A percentile compares a stretch with the other conserved stretches of the same genome.
These are phyloP conservation scores for Eutrema heterophyllum DNA, from an alignment of 345 rosid genomes.

Conservation along the genomic window DNA sequence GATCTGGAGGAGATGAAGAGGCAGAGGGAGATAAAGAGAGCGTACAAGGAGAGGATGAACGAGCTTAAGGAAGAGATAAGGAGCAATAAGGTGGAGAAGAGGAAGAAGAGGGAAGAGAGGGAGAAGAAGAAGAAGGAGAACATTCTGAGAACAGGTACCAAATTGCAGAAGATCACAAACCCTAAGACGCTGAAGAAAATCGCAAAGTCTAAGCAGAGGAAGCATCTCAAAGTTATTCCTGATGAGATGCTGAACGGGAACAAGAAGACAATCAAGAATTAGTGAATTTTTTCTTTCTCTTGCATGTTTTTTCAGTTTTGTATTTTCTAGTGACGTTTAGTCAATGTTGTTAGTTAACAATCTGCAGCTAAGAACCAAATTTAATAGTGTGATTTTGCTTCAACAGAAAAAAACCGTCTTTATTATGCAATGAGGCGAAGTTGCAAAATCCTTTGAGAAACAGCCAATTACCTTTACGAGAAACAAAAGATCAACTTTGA, in stretches of 20 bases:
- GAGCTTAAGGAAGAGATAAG: slow-evolving; percentile 87
- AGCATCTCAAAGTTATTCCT: slow-evolving; percentile 68
- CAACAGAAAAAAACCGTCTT: neutral
- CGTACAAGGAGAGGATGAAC: slow-evolving; percentile 63
- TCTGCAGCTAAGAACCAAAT: slow-evolving; percentile 1
- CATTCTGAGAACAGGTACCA: slow-evolving; percentile 68
- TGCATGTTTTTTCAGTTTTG: neutral
- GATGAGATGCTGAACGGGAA: slow-evolving; percentile 42
- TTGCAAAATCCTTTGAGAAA: neutral
- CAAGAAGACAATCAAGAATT: neutral
- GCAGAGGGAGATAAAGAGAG: slow-evolving; percentile 73
- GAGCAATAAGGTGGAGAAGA: slow-evolving; percentile 73
- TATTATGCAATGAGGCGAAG: neutral
- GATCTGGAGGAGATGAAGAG: slow-evolving; percentile 56
- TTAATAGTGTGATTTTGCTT: slow-evolving; percentile 21
- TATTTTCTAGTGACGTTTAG: neutral
- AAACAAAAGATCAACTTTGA: neutral
- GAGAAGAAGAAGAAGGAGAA: slow-evolving; percentile 92
- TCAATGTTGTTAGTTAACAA: neutral
- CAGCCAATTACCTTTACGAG: neutral
- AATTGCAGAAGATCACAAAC: slow-evolving; percentile 72
- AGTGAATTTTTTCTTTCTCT: neutral
- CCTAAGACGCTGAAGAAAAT: slow-evolving; percentile 85
- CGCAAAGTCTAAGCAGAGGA: slow-evolving; percentile 68
- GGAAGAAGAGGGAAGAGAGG: slow-evolving; percentile 76